Base-by-base conservation (phyloP, 257 asterid genomes). In the Buddleja alternifolia region DNA sequence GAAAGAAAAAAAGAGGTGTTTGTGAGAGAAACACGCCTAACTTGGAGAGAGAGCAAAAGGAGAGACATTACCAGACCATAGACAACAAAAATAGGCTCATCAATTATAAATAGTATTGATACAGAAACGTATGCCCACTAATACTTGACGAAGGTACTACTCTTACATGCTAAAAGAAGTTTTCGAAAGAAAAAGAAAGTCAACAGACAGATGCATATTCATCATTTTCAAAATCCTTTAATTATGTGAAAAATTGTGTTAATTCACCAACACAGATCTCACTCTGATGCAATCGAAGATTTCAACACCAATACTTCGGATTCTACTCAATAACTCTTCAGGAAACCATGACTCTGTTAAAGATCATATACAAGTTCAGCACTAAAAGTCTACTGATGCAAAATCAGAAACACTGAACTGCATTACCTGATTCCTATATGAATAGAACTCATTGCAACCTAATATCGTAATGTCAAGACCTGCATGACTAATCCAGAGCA, bases 361-460 rank as follows among this genome's bases (percentile, higher is more conserved):
- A 50, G 45, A 62, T 29, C 45, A 8, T 25, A 36, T 37, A 25
- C 53, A 60, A 57, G 16, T 7, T 44, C 41, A 25, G 24, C 16
- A 56, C 57, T 21, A 39, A 60, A 52, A 39, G 36, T 60, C 73
- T 21, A 58, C 61, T n/a, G n/a, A 24, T 41, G 15, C 50, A 14
- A 45, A 64, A n/a, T 59, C 72, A 48, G 60, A 58, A 60, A 44
- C 65, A 24, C 8, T 25, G 52, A 63, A 70, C 67, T 7, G 20
- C 63, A 74, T 69, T 78, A 88, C 98, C 98, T 86, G 96, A 75
- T 90, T 81, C 78, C 98, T 87, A 67, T 90, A 93, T 19, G 98
- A 93, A 78, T 93, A 90, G 77, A 93, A 93, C 74, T 90, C 97
- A 50, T 93, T 93, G 85, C 98, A 77, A 39, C 97, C 97, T 70